Percentiles rank a stretch among this genome's conserved stretches.
These are phyloP conservation scores for Edaphochlamys debaryana DNA, from an alignment of 139 green algal genomes.

Conservation along the genomic window DNA sequence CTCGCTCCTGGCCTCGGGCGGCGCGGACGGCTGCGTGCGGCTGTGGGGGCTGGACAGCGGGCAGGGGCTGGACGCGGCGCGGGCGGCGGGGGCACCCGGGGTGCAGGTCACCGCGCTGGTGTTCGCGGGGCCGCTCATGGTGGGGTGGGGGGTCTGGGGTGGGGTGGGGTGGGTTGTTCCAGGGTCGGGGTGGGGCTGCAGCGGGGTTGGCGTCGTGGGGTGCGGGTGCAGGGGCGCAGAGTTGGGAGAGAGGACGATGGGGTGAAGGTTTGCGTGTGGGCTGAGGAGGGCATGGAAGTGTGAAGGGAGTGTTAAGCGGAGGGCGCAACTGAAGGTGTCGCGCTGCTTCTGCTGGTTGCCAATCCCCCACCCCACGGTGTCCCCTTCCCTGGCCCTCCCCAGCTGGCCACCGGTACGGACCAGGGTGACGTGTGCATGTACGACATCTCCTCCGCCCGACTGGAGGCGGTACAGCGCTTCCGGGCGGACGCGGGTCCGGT, in stretches of 20 bases:
- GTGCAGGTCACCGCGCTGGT: constrained; percentile 22
- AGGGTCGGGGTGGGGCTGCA: too few relatives aligned
- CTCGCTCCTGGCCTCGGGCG: constrained; percentile 26
- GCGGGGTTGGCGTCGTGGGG: too few relatives aligned
- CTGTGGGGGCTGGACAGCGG: constrained; percentile 42
- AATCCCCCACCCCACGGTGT: too few relatives aligned
- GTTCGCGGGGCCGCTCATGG: constrained; percentile 38
- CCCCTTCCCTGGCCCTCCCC: background rate
- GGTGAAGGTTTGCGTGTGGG: too few relatives aligned
- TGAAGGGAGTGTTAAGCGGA: too few relatives aligned
- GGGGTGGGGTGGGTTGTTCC: too few relatives aligned
- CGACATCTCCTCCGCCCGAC: constrained; percentile 20
- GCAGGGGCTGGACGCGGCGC: background rate
- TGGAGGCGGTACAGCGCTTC: constrained; percentile 45
- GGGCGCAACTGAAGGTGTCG: too few relatives aligned
- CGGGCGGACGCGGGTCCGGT: constrained; percentile 14
- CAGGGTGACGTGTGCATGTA: constrained; percentile 20
- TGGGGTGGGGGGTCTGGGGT: background rate
- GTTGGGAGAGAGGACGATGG: too few relatives aligned
- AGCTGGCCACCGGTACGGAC: constrained; percentile 35
- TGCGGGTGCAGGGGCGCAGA: too few relatives aligned
- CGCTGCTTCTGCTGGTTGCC: too few relatives aligned
- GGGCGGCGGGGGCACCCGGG: background rate
- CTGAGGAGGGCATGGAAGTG: too few relatives aligned
- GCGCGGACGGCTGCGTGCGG: constrained; percentile 26